These are phyloP conservation scores for Talaromyces pinophilus DNA, from an alignment of 2,329 filamentous ascomycete genomes.

Conservation along the genomic window DNA sequence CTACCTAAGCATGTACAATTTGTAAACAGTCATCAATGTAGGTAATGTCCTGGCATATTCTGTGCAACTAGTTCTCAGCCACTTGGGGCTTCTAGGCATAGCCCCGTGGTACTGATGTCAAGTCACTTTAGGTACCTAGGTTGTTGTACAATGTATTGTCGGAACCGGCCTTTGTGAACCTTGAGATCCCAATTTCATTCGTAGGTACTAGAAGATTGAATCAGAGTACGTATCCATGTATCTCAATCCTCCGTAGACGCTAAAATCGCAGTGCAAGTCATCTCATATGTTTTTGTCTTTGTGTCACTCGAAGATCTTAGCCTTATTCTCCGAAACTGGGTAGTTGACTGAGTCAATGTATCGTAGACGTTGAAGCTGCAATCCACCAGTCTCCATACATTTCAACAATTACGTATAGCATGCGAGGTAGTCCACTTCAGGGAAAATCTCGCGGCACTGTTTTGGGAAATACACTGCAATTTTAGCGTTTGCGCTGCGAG, in stretches of 20 bases:
- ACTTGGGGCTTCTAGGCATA: neutral
- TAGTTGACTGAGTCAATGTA: neutral
- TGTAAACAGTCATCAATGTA: neutral
- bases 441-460: no score
- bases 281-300: neutral
- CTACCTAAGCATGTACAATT: neutral
- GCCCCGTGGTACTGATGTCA: neutral
- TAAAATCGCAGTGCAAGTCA: neutral
- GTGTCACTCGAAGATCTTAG: neutral
- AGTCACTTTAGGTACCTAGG: neutral
- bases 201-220: neutral
- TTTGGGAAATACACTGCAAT: neutral
- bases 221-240: neutral
- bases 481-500: neutral
- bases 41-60: neutral
- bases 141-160: neutral
- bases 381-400: neutral
- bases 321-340: neutral
- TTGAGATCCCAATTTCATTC: neutral
- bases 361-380: neutral
- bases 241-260: neutral
- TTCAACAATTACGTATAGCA: neutral
- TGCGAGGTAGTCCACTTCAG: neutral
- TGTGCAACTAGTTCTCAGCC: neutral
- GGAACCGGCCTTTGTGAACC: neutral